phyloP scores from a whole-genome alignment of 495 filamentous ascomycete species.

The Xylaria scruposa region DNA sequence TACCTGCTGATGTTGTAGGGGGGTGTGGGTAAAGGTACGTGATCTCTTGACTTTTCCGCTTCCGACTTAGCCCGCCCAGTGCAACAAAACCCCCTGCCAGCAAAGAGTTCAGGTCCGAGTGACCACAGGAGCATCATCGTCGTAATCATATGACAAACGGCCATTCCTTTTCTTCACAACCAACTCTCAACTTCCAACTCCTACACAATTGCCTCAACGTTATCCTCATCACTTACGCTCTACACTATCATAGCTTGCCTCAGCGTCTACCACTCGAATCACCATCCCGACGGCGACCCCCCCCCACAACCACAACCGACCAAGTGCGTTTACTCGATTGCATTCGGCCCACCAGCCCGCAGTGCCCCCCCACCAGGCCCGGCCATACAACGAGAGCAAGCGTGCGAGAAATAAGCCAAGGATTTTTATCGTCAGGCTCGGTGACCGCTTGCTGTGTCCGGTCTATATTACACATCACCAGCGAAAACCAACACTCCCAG shows the following conservation, averaged over 20 bases:
- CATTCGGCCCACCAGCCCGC: constrained; percentile 28
- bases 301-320: not conserved
- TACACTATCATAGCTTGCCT: not conserved
- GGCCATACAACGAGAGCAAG: constrained; percentile 29
- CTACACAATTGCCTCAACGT: not conserved
- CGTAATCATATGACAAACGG: constrained; percentile 15
- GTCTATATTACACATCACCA: not conserved
- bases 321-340: constrained; percentile 10
- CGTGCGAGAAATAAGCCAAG: constrained; percentile 27
- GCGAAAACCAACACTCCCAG: not conserved
- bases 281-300: constrained; percentile 11
- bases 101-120: constrained; percentile 7
- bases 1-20: not conserved
- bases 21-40: not conserved
- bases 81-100: constrained; percentile 8
- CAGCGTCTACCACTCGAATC: not conserved
- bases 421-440: not conserved
- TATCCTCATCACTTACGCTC: not conserved
- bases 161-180: not conserved
- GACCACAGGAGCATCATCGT: not conserved
- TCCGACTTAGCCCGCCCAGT: not conserved
- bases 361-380: constrained; percentile 39
- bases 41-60: constrained; percentile 7
- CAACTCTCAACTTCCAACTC: no score
- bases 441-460: not conserved